A percentile compares a stretch with the other conserved stretches of the same genome.
phyloP scores from a whole-genome alignment of 768 basidiomycete species.

The Brasilioporus rufonigricans region DNA sequence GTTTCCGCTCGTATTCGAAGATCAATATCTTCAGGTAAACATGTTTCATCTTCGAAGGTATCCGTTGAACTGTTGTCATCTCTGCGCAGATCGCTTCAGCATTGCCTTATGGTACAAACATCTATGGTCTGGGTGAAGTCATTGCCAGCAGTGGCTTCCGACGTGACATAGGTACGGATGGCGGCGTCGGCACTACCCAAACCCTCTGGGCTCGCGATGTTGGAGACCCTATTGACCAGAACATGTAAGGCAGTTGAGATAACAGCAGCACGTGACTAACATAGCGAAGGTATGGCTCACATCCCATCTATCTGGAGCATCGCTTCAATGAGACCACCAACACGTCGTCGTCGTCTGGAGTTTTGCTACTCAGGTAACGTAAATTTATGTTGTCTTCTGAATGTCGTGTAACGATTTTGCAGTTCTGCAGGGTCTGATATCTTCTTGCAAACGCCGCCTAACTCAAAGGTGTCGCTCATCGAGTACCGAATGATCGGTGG shows the following conservation, averaged over 20 bases:
- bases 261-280: neutral
- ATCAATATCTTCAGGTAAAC: conserved; percentile 70
- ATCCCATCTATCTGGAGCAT: conserved; percentile 72
- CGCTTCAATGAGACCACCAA: conserved; percentile 53
- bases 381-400: neutral
- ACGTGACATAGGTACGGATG: conserved; percentile 52
- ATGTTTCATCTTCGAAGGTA: neutral
- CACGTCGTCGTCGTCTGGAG: conserved; percentile 65
- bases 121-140: conserved; percentile 78
- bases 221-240: conserved; percentile 63
- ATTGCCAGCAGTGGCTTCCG: conserved; percentile 68
- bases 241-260: conserved; percentile 44
- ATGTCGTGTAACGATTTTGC: conserved; percentile 6
- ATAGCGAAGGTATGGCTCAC: conserved; percentile 58
- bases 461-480: conserved; percentile 55
- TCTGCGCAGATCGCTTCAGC: conserved; percentile 54
- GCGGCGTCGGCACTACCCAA: conserved; percentile 55
- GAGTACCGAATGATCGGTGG: conserved; percentile 77
- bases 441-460: conserved; percentile 58
- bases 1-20: conserved; percentile 74
- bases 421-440: conserved; percentile 73
- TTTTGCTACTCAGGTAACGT: conserved; percentile 64
- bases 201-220: conserved; percentile 66
- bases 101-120: conserved; percentile 62
- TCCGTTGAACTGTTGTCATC: neutral